Percentiles rank a stretch among this genome's conserved stretches.
Conservation (phyloP, 805 yeast species). For the Candida schatavii region DNA sequence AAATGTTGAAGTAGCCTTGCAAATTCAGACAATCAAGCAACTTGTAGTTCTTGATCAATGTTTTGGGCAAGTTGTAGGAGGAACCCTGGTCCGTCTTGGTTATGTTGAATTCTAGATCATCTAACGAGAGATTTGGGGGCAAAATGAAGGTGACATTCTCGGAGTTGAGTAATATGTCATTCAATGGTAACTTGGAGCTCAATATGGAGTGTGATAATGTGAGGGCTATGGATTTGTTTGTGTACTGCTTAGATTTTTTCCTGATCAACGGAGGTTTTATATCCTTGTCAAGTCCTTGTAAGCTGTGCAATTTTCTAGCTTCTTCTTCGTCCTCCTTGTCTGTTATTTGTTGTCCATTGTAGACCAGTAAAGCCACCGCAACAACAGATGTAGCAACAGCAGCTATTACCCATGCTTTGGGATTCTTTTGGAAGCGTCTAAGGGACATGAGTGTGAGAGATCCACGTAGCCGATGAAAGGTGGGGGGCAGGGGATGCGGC, state of each 20-base stretch:
- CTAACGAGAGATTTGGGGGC: constrained; percentile 41
- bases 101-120: constrained; percentile 30
- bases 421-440: constrained; percentile 17
- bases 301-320: neutral
- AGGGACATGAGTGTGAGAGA: constrained; percentile 1
- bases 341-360: constrained; percentile 15
- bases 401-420: constrained; percentile 30
- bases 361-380: constrained; percentile 32
- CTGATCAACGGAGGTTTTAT: constrained; percentile 4
- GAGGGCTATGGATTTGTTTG: constrained; percentile 36
- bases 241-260: constrained; percentile 14
- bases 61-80: constrained; percentile 17
- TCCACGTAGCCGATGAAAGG: no score
- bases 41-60: constrained; percentile 32
- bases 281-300: neutral
- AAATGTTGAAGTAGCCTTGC: constrained; percentile 37
- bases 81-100: constrained; percentile 4
- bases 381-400: constrained; percentile 33
- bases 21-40: constrained; percentile 37
- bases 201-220: constrained; percentile 42
- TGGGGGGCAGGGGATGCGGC: no score
- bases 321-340: constrained; percentile 7
- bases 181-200: constrained; percentile 33
- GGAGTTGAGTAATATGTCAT: constrained; percentile 34
- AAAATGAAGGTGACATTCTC: constrained; percentile 43